These are phyloP conservation scores for Ustilago crameri DNA, from an alignment of 1,284 basidiomycete genomes.

Conservation along the genomic window DNA sequence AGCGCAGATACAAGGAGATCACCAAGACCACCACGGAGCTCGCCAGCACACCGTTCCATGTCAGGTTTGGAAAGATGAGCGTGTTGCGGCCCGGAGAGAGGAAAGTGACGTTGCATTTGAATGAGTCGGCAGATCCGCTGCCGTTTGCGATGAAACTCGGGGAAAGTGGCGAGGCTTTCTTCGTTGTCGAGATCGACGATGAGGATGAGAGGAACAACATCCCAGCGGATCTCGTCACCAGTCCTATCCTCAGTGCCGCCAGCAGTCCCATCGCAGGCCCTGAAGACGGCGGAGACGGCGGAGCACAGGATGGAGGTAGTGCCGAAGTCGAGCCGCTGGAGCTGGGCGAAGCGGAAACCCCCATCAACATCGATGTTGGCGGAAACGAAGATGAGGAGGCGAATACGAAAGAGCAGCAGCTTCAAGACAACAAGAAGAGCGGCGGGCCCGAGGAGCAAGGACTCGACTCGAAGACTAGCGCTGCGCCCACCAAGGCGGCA, in stretches of 20 bases:
- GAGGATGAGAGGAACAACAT: constrained; percentile 75
- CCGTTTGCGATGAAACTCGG: constrained; percentile 99
- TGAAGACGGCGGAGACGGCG: constrained; percentile 3
- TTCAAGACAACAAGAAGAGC: constrained; percentile 29
- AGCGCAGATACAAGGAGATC: constrained; percentile 43
- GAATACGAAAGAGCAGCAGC: constrained; percentile 4
- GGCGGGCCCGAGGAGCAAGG: constrained; percentile 27
- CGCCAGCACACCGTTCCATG: constrained; percentile 95
- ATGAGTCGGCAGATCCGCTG: constrained; percentile 71
- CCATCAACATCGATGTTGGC: constrained; percentile 5
- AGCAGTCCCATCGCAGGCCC: constrained; percentile 52
- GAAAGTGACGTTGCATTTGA: constrained; percentile 73
- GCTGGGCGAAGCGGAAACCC: constrained; percentile 36
- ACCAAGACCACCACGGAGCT: constrained; percentile 72
- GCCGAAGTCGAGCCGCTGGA: constrained; percentile 57
- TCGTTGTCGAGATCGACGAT: constrained; percentile 91
- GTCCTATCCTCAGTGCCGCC: constrained; percentile 73
- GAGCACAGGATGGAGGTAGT: not conserved
- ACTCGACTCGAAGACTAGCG: too few species aligned
- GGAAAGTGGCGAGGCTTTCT: constrained; percentile 98
- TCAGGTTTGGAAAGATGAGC: constrained; percentile 97
- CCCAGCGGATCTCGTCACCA: constrained; percentile 91
- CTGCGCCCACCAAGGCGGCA: too few species aligned
- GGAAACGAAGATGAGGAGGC: not conserved
- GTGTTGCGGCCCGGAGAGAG: constrained; percentile 94